Evolutionary conservation across 169 alveolate species (phyloP), one percentile per base, ranked within the genome.

Genomic region (Plasmodium falciparum): DNA sequence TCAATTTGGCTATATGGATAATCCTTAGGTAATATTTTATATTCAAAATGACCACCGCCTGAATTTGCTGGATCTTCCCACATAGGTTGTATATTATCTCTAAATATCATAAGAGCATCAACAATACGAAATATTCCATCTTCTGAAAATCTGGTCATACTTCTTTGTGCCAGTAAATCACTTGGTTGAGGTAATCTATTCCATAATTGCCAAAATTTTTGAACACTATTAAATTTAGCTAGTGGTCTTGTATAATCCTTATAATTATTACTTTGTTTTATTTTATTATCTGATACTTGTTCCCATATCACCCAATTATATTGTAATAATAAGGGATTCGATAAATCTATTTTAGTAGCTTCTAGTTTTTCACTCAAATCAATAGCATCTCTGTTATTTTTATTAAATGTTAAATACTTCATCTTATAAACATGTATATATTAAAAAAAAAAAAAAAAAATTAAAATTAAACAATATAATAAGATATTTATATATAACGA

Each of bases 241-340:
- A 95, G 89, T 8, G 97, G 97, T 88, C 93, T 95, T 62, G 97
- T 95, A 78, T 93, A 95, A 78, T 93, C 95, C 58, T 95, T 94
- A 75, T 95, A 95, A 91, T 95, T 97, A 49, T 73, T 69, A 47
- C 88, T 89, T 59, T 90, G 93, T 39, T 95, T 93, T 61, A 93
- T 74, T 65, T 93, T 94, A 73, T 89, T 94, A 50, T 75, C 88
- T 56, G 83, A 88, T 56, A 90, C 93, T 80, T 95, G 97, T 74
- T 95, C 97, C 97, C 97, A 95, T 69, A 95, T 94, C 9, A 95
- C 97, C 97, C 97, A 95, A 88, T 92, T 95, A 61, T 94, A 93
- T 89, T 93, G 94, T 73, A 95, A 88, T 45, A 95, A 93, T 65
- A 95, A 45, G 24, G 85, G 94, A 88, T 74, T 63, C 17, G 89